phyloP scores from a whole-genome alignment of 306 rosid species.

The Benincasa hispida region DNA sequence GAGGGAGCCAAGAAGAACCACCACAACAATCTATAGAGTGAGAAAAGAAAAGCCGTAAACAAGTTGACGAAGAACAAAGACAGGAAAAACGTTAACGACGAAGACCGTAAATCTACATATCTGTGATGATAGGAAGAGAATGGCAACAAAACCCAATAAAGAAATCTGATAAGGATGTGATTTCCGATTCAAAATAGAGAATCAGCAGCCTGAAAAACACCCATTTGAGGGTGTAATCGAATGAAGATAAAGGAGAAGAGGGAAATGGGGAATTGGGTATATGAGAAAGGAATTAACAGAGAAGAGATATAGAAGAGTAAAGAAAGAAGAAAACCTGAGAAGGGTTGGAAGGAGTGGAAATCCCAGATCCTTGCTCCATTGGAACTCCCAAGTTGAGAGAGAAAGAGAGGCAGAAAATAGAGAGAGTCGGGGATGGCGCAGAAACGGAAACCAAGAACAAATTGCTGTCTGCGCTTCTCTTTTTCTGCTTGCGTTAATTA shows the following conservation, averaged over 20 bases:
- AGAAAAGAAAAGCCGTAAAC: background rate
- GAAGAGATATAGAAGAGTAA: background rate
- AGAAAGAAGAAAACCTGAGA: slow-evolving; percentile 22
- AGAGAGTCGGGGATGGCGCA: background rate
- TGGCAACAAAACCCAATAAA: background rate
- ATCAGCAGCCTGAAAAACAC: background rate
- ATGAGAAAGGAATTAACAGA: background rate
- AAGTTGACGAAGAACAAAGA: background rate
- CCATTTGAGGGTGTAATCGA: background rate
- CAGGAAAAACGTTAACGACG: background rate
- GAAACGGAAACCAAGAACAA: background rate
- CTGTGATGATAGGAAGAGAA: background rate
- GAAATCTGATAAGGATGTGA: background rate
- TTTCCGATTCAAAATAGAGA: background rate
- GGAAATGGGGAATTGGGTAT: background rate
- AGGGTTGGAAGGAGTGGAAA: slow-evolving; percentile 24
- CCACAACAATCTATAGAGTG: background rate
- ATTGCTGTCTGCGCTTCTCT: background rate
- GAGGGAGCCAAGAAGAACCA: background rate
- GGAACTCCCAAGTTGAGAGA: background rate
- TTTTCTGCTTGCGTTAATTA: background rate
- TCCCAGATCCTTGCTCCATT: slow-evolving; percentile 51
- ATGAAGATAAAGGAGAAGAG: background rate
- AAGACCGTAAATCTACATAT: background rate
- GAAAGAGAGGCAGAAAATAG: background rate